These are phyloP conservation scores for Pelargonium nanum DNA, from an alignment of 345 rosid genomes.

Conservation along the genomic window DNA sequence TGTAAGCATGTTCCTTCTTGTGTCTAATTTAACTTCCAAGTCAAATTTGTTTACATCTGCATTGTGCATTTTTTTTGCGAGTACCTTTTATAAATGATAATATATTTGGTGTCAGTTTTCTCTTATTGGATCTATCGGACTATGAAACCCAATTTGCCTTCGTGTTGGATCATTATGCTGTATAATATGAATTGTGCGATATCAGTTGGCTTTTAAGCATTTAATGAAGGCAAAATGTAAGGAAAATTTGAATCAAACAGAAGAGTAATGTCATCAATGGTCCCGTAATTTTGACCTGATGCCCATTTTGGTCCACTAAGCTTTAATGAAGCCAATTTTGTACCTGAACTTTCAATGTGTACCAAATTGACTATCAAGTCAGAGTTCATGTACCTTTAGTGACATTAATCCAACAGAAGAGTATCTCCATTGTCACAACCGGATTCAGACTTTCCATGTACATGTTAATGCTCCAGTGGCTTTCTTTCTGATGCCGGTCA, in stretches of 20 bases:
- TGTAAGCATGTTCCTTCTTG: conserved; percentile 32
- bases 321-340: no score
- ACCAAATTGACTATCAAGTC: not conserved
- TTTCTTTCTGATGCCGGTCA: not conserved
- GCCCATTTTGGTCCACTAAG: not conserved
- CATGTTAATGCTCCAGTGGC: not conserved
- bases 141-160: no score
- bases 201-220: no score
- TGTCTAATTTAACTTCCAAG: not conserved
- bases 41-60: not conserved
- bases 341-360: no score
- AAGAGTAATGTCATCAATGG: no score
- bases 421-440: not conserved
- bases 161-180: no score
- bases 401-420: not conserved
- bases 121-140: no score
- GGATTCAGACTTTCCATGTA: not conserved
- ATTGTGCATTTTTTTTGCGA: not conserved
- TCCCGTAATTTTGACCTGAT: not conserved
- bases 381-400: no score
- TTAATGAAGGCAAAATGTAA: no score
- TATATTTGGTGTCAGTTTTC: no score
- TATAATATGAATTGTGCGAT: no score
- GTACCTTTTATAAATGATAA: not conserved
- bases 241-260: no score